phyloP scores from a whole-genome alignment of 257 asterid genomes.

The Paulownia fortunei region DNA sequence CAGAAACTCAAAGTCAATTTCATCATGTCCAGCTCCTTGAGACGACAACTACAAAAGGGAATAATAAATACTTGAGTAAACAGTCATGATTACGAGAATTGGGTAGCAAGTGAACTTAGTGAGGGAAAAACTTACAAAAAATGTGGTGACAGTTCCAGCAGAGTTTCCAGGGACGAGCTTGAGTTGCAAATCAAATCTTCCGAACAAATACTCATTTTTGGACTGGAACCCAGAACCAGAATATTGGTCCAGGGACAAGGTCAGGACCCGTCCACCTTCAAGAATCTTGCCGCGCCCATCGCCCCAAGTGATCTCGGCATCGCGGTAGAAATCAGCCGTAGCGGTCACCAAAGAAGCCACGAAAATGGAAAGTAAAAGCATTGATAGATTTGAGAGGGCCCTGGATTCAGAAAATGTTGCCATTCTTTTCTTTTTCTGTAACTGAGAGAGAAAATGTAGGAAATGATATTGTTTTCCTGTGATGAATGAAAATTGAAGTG shows the following conservation, averaged over 20 bases:
- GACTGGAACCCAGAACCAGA: constrained; percentile 29
- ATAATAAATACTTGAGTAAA: too few relatives aligned
- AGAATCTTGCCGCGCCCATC: constrained; percentile 15
- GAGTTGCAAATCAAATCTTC: too few relatives aligned
- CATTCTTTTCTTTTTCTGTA: background rate
- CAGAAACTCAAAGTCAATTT: constrained; percentile 32
- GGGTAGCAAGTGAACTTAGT: too few relatives aligned
- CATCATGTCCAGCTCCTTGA: constrained; percentile 28
- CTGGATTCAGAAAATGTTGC: background rate
- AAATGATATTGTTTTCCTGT: background rate
- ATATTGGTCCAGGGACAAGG: background rate
- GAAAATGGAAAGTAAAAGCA: constrained; percentile 1
- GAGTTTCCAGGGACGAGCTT: constrained; percentile 26
- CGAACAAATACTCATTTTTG: too few relatives aligned
- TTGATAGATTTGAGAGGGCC: too few relatives aligned
- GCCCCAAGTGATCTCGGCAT: constrained; percentile 18
- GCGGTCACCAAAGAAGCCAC: background rate
- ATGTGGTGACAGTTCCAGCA: constrained; percentile 31
- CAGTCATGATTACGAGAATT: too few relatives aligned
- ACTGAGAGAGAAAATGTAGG: too few relatives aligned
- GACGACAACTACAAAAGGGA: constrained; percentile 27
- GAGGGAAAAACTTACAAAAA: background rate
- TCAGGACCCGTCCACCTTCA: constrained; percentile 18
- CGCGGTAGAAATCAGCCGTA: constrained; percentile 22
- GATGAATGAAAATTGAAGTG: background rate